These are phyloP conservation scores for Coprinellus micaceus DNA, from an alignment of 768 basidiomycete genomes.

Conservation along the genomic window DNA sequence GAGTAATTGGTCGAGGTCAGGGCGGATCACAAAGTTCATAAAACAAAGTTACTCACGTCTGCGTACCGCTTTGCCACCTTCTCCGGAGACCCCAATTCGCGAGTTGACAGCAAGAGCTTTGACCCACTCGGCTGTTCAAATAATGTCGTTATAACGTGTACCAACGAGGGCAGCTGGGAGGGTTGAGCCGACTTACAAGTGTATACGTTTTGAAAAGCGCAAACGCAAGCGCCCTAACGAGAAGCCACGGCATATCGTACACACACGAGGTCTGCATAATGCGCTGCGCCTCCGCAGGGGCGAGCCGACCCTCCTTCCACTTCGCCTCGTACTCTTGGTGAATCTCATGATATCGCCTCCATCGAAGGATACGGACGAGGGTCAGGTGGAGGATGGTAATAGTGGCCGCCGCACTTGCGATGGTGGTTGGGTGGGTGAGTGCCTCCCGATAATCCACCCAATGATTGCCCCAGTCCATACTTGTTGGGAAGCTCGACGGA, in stretches of 20 bases:
- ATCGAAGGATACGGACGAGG: conserved; percentile 37
- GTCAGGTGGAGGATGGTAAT: conserved; percentile 15
- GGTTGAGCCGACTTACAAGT: conserved; percentile 34
- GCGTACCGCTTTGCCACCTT: conserved; percentile 41
- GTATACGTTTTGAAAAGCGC: conserved; percentile 54
- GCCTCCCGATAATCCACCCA: no score
- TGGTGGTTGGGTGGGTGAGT: neutral
- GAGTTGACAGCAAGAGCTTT: conserved; percentile 37
- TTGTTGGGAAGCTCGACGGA: no score
- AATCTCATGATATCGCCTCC: conserved; percentile 38
- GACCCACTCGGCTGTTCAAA: conserved; percentile 42
- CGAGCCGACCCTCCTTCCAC: conserved; percentile 30
- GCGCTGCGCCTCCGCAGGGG: conserved; percentile 44
- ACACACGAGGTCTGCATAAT: conserved; percentile 30
- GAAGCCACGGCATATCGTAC: conserved; percentile 45
- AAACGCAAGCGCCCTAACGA: conserved; percentile 40
- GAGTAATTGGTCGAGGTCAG: neutral
- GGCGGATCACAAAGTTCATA: neutral
- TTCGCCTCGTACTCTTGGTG: conserved; percentile 37
- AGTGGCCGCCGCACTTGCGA: neutral
- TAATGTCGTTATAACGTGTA: neutral
- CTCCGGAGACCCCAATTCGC: conserved; percentile 32
- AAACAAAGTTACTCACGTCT: conserved; percentile 36
- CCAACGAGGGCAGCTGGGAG: neutral
- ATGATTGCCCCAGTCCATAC: no score